Percentiles rank a stretch among this genome's conserved stretches.
Evolutionary conservation across 1,139 yeast genomes (phyloP).

Genomic region (Magnusiomyces magnusii): DNA sequence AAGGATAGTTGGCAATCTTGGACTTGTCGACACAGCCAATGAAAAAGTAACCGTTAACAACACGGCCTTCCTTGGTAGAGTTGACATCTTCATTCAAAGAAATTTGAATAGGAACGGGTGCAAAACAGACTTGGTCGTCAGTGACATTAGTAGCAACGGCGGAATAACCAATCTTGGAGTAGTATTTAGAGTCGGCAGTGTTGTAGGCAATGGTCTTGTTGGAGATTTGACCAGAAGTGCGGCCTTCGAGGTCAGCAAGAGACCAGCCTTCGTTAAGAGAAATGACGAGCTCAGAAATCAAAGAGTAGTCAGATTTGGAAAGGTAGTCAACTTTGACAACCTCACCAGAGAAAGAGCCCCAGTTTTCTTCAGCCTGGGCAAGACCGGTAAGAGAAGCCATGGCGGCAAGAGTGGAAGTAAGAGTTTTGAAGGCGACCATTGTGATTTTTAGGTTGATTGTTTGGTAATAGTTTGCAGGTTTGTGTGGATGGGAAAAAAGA

Average conservation of each 20-base stretch:
- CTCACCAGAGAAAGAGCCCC: constrained; percentile 16
- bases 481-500: not conserved
- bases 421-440: constrained; percentile 4
- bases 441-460: not conserved
- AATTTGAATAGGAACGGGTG: constrained; percentile 14
- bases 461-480: no score
- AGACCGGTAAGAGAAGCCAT: constrained; percentile 6
- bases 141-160: constrained; percentile 10
- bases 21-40: constrained; percentile 16
- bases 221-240: constrained; percentile 12
- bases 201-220: constrained; percentile 15
- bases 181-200: constrained; percentile 16
- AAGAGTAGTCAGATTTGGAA: constrained; percentile 12
- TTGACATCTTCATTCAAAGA: constrained; percentile 10
- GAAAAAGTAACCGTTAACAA: constrained; percentile 14
- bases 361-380: constrained; percentile 9
- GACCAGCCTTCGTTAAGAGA: constrained; percentile 11
- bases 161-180: constrained; percentile 14
- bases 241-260: constrained; percentile 15
- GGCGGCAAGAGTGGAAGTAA: constrained; percentile 7
- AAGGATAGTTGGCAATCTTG: not conserved
- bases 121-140: constrained; percentile 12
- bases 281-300: constrained; percentile 12
- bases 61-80: constrained; percentile 6
- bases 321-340: constrained; percentile 10